Evolutionary conservation across 139 green algal genomes (phyloP), one percentile per base, ranked within the genome.

Genomic region (Volvox africanus): DNA sequence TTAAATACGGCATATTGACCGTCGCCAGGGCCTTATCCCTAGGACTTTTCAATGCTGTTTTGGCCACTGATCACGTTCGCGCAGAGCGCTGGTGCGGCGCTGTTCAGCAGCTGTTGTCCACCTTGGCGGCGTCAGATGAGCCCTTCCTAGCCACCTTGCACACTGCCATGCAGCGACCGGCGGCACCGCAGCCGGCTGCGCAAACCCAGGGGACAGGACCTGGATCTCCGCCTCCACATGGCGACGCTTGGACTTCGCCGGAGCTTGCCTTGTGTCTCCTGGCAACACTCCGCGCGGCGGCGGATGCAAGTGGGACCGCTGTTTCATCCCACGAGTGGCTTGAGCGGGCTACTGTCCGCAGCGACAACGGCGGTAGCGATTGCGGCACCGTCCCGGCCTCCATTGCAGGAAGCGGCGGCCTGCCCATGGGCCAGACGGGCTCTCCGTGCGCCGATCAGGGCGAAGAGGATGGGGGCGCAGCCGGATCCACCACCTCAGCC

Each of bases 1-100:
- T 89, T 24, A 82, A 88, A 28, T 67, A 83, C 19, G 91, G 87
- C 20, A 62, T 93, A 73, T 30, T 86, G 73, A 73, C 87, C 30
- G 44, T 93, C 87, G 91, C 91, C 2, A 61, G 82, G 18, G 81
- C 86, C 5, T 36, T 87, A 14, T 36, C 73, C 35, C 73, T 80
- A 32, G 67, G 67, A 28, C 67, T 75, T 75, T 35, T 80, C 28
- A 35, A 32, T 19, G 1, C 24, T 13, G 32, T 33, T 30, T 16
- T 35, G 18, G 21, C 33, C 32, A 36, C 21, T 2, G 76, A 35
- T 32, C 24, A 80, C 16, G 73, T 80, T 2, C 24, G 24, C 28
- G n/a, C 73, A 2, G 26, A n/a, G 73, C 73, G 28, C 2, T 88
- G 28, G 78, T 92, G 89, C 62, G 73, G 61, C 30, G 37, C 91